phyloP scores from a whole-genome alignment of 2,329 filamentous ascomycete genomes.

The Exophiala spinifera region DNA sequence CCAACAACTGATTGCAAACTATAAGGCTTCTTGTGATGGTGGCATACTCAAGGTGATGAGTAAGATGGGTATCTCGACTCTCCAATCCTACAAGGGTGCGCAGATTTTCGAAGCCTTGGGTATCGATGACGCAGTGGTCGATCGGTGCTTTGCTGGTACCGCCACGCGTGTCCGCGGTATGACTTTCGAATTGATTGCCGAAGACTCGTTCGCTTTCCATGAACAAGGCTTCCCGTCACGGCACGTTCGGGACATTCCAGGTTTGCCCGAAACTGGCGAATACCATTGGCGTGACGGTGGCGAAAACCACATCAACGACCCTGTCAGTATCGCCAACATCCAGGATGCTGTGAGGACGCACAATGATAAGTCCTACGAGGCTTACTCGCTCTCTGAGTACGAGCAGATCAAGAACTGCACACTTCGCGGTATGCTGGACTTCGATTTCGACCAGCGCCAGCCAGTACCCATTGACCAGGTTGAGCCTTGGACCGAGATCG shows the following conservation, averaged over 20 bases:
- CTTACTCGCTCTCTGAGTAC: slow-evolving; percentile 88
- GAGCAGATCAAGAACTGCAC: slow-evolving; percentile 97
- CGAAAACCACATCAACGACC: slow-evolving; percentile 92
- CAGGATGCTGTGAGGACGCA: slow-evolving; percentile 94
- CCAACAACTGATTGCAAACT: slow-evolving; percentile 84
- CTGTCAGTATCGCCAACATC: slow-evolving; percentile 90
- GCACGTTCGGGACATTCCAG: slow-evolving; percentile 70
- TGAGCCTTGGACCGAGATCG: slow-evolving; percentile 97
- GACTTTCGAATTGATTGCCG: slow-evolving; percentile 88
- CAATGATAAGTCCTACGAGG: slow-evolving; percentile 98
- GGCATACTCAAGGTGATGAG: slow-evolving; percentile 98
- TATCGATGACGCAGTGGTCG: slow-evolving; percentile 86
- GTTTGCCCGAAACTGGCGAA: slow-evolving; percentile 87
- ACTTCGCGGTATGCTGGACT: slow-evolving; percentile 88
- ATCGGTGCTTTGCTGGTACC: slow-evolving; percentile 91
- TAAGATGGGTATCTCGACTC: slow-evolving; percentile 98
- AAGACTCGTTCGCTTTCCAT: slow-evolving; percentile 92
- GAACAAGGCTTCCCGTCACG: slow-evolving; percentile 87
- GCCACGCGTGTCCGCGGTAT: slow-evolving; percentile 91
- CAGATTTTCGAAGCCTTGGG: slow-evolving; percentile 97
- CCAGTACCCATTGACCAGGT: slow-evolving; percentile 94
- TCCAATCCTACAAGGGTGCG: slow-evolving; percentile 94
- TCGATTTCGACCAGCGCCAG: slow-evolving; percentile 83
- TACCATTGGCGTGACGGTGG: slow-evolving; percentile 98
- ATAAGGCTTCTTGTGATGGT: slow-evolving; percentile 93